These are phyloP conservation scores for Penicillium fuscoglaucum DNA, from an alignment of 2,329 filamentous ascomycete species.

Conservation along the genomic window DNA sequence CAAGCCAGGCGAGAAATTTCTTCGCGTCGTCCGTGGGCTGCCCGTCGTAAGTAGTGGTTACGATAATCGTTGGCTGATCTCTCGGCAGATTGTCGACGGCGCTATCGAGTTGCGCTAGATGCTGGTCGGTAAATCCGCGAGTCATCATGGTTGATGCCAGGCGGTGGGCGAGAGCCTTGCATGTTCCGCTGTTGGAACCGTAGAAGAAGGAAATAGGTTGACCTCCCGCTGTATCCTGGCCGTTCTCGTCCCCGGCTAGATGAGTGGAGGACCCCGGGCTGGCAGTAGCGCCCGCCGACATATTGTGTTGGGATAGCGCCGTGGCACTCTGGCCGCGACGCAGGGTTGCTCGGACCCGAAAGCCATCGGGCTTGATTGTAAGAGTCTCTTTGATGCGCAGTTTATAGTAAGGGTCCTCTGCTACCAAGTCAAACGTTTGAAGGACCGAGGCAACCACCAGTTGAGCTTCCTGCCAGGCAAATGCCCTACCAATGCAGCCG, in stretches of 20 bases:
- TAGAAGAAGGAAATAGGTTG: background rate
- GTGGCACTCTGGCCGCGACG: background rate
- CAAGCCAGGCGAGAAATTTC: background rate
- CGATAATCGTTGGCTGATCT: background rate
- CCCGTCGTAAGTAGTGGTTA: background rate
- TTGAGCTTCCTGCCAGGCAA: background rate
- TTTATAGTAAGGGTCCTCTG: background rate
- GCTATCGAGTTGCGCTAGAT: background rate
- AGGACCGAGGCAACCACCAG: background rate
- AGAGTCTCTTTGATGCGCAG: background rate
- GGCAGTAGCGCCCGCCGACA: background rate
- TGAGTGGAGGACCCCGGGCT: background rate
- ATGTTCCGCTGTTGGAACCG: background rate
- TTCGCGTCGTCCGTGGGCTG: background rate
- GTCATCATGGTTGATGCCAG: background rate
- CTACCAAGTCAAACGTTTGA: background rate
- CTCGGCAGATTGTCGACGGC: background rate
- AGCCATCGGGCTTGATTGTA: background rate
- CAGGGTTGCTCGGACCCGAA: background rate
- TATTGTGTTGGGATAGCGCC: background rate
- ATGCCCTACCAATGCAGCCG: background rate
- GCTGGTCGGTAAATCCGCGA: background rate
- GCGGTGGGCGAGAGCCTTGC: background rate
- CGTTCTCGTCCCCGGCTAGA: background rate
- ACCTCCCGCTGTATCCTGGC: background rate